phyloP scores from a whole-genome alignment of 2,329 filamentous ascomycete genomes.

The Hypoxylon sp. region DNA sequence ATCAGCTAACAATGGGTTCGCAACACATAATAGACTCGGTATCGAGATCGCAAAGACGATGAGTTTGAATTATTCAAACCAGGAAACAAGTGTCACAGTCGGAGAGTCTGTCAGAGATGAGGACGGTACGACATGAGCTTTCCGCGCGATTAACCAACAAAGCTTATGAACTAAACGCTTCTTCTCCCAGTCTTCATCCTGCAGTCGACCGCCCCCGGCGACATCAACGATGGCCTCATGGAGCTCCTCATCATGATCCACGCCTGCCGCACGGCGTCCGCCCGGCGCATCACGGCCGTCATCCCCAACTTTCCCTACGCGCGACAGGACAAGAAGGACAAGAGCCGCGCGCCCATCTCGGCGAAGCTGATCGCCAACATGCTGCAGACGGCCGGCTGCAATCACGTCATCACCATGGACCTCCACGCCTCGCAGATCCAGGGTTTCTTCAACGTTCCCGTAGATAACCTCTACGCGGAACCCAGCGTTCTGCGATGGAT shows the following conservation, averaged over 20 bases:
- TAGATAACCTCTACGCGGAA: constrained; percentile 88
- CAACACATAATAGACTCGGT: constrained; percentile 64
- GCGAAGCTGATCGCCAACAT: constrained; percentile 97
- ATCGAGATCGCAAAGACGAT: constrained; percentile 82
- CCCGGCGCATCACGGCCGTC: constrained; percentile 91
- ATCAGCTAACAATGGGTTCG: constrained; percentile 26
- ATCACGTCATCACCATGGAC: constrained; percentile 95
- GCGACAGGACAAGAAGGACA: constrained; percentile 96
- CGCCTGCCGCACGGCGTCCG: constrained; percentile 75
- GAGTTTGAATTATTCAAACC: constrained; percentile 85
- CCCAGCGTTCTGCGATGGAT: constrained; percentile 94
- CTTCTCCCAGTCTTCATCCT: constrained; percentile 82
- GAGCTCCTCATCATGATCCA: constrained; percentile 98
- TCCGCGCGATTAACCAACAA: constrained; percentile 74
- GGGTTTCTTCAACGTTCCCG: constrained; percentile 88
- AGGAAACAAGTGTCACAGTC: constrained; percentile 90
- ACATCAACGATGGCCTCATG: constrained; percentile 98
- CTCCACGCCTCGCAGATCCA: constrained; percentile 93
- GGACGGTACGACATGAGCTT: constrained; percentile 68
- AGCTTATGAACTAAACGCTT: constrained; percentile 42
- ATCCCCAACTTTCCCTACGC: constrained; percentile 97
- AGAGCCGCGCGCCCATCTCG: constrained; percentile 92
- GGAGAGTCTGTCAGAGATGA: constrained; percentile 96
- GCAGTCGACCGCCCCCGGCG: constrained; percentile 91
- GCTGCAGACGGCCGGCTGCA: constrained; percentile 93